phyloP scores from a whole-genome alignment of 2,329 filamentous ascomycete genomes.

The Dendryphion nanum region DNA sequence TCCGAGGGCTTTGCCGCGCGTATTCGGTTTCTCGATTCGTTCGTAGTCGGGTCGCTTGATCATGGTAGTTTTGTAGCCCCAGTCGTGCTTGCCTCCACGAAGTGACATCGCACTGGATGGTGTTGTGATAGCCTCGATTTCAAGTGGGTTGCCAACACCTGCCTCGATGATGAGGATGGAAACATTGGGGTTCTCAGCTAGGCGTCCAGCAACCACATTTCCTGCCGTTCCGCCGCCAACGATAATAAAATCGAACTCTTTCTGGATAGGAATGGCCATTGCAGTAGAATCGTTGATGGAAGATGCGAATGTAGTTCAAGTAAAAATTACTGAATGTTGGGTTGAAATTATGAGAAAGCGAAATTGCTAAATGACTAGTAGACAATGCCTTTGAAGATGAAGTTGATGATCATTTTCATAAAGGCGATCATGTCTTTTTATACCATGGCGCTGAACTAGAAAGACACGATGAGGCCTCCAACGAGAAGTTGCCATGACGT shows the following conservation, averaged over 20 bases:
- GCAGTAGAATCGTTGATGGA: too few relatives aligned
- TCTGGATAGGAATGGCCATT: slow-evolving; percentile 2
- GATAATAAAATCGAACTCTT: slow-evolving; percentile 13
- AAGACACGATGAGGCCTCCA: too few relatives aligned
- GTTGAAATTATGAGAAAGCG: too few relatives aligned
- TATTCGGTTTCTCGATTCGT: slow-evolving; percentile 63
- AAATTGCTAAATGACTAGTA: too few relatives aligned
- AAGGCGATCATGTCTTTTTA: too few relatives aligned
- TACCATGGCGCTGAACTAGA: too few relatives aligned
- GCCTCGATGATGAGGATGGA: slow-evolving; percentile 17
- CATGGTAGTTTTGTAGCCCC: slow-evolving; percentile 62
- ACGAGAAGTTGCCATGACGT: too few relatives aligned
- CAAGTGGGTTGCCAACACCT: slow-evolving; percentile 8
- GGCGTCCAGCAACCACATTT: slow-evolving; percentile 14
- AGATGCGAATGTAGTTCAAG: too few relatives aligned
- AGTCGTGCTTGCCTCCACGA: slow-evolving; percentile 57
- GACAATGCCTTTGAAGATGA: too few relatives aligned
- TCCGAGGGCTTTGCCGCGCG: slow-evolving; percentile 59
- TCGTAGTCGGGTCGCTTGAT: slow-evolving; percentile 59
- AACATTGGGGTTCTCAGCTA: slow-evolving; percentile 17
- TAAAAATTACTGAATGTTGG: too few relatives aligned
- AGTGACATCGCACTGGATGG: slow-evolving; percentile 55
- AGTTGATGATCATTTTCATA: too few relatives aligned
- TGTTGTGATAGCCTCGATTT: slow-evolving; percentile 45
- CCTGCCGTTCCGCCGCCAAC: slow-evolving; percentile 17